Percentiles rank a stretch among this genome's conserved stretches.
These are phyloP conservation scores for Chaetoceros tenuissimus DNA, from an alignment of 108 stramenopile genomes.

Conservation along the genomic window DNA sequence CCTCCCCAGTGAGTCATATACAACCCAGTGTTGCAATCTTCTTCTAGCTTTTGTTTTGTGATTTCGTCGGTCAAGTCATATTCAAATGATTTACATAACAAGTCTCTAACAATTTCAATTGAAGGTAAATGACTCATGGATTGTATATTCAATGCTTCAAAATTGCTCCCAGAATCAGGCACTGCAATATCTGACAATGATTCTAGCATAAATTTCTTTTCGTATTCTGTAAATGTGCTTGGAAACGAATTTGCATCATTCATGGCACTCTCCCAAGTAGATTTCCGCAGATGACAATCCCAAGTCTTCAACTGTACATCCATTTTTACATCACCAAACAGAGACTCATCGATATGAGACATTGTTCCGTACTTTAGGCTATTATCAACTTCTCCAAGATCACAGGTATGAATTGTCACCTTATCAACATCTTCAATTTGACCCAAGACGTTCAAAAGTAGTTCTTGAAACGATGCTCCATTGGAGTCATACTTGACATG, in stretches of 20 bases:
- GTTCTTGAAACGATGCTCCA: not conserved
- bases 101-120: not conserved
- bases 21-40: conserved; percentile 26
- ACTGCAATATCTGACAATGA: not conserved
- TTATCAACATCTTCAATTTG: not conserved
- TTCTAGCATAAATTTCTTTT: conserved; percentile 3
- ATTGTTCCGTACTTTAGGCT: conserved; percentile 14
- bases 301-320: conserved; percentile 16
- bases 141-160: not conserved
- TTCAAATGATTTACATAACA: not conserved
- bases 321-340: not conserved
- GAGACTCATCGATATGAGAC: not conserved
- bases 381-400: conserved; percentile 35
- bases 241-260: conserved; percentile 5
- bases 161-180: not conserved
- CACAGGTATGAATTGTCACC: conserved; percentile 28
- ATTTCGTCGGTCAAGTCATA: not conserved
- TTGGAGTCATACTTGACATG: conserved; percentile 8
- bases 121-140: not conserved
- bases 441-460: conserved; percentile 1
- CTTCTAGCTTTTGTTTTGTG: not conserved
- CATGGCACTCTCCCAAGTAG: conserved; percentile 16
- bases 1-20: conserved; percentile 47
- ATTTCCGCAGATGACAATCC: conserved; percentile 25
- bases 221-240: conserved; percentile 11